phyloP scores from a whole-genome alignment of 768 basidiomycete genomes.

The Panaeolus papilionaceus region DNA sequence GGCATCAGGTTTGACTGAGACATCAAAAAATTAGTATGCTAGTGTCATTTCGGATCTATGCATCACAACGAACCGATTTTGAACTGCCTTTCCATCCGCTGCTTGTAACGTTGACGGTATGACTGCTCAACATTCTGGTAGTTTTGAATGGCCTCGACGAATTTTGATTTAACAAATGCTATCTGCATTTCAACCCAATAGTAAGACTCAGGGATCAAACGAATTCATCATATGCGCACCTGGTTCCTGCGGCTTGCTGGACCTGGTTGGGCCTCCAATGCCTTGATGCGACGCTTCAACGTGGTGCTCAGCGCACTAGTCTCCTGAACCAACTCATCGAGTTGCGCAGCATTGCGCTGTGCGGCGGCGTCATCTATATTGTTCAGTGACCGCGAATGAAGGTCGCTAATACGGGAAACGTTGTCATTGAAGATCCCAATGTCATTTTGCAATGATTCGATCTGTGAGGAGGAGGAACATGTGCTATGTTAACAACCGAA shows the following conservation, averaged over 20 bases:
- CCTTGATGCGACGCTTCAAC: constrained; percentile 77
- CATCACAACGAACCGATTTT: constrained; percentile 67
- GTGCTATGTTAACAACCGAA: constrained; percentile 11
- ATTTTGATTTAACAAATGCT: constrained; percentile 73
- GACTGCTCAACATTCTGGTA: constrained; percentile 86
- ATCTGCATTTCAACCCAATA: constrained; percentile 42
- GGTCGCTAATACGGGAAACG: constrained; percentile 69
- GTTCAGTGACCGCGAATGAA: constrained; percentile 78
- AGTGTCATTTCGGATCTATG: constrained; percentile 2
- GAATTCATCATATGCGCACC: constrained; percentile 41
- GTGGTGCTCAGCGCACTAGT: constrained; percentile 73
- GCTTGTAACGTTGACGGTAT: constrained; percentile 78
- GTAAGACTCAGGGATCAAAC: neutral
- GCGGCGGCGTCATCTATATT: constrained; percentile 74
- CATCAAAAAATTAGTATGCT: neutral
- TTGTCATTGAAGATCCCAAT: constrained; percentile 73
- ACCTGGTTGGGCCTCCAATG: constrained; percentile 69
- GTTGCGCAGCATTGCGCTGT: constrained; percentile 62
- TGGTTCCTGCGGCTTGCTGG: constrained; percentile 80
- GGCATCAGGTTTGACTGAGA: constrained; percentile 90
- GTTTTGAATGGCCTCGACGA: constrained; percentile 84
- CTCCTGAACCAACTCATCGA: constrained; percentile 73
- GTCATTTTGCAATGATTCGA: constrained; percentile 76
- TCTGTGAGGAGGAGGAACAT: constrained; percentile 45
- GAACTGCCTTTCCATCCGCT: constrained; percentile 85